Evolutionary conservation across 108 stramenopile species (phyloP), one percentile per base, ranked within the genome.

Genomic region (Fragilaria crotonensis): DNA sequence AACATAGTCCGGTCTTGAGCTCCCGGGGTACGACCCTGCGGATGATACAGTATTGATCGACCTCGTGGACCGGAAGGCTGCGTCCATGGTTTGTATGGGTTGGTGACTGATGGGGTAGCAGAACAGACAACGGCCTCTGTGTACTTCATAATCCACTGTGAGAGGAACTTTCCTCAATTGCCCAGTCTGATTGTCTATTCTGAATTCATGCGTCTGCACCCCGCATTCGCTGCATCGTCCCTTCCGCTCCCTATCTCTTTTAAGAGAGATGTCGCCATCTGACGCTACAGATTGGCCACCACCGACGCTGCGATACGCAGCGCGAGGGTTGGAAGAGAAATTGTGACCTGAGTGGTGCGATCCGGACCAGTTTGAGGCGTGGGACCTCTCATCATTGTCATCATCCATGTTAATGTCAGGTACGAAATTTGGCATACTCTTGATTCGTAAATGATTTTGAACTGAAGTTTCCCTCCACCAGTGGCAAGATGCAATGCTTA

Each of bases 51-150:
- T 33, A 19, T 56, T 56, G 23, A 56, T 33, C 2, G 54, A 56
- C 4, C 31, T 21, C 17, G 28, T 18, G 19, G 54, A 56, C 14
- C 32, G n/a, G 2, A 2, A 31, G 14, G 22, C 28, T 11, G 4
- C 26, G 23, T 5, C 7, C 21, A n/a, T 31, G 14, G n/a, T 9
- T 25, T 21, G 22, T 11, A 1, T 4, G 19, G n/a, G 29, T 45
- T 41, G 27, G 20, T 30, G 33, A 5, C 69, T 72, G 27, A 80
- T 52, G 11, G 79, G 79, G 60, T 76, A 71, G 48, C 79, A 80
- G 22, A 76, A 64, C 31, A 80, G 22, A 57, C 79, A 80, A 2
- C 79, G 63, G n/a, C 79, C 79, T 27, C 79, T 30, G 57, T 76
- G 72, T 22, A 80, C 79, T 48, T 80, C 75, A 44, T 72, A 62